Base-by-base conservation (phyloP, 495 filamentous ascomycete genomes). In the Lepidopterella palustris region DNA sequence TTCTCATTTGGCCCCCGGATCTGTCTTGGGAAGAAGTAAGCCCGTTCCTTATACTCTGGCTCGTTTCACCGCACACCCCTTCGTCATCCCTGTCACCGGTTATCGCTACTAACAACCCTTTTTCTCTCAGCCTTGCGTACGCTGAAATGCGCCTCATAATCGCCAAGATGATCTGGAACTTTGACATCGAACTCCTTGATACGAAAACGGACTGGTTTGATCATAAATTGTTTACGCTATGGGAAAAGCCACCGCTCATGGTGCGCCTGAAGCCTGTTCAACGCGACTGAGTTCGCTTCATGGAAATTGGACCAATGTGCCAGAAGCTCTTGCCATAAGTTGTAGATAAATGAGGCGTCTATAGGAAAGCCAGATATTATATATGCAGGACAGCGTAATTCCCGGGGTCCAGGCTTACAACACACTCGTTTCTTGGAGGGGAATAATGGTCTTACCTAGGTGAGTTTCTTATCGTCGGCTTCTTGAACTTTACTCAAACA, bases 61-160 rank as follows among this genome's bases (percentile, higher is more conserved):
- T 32, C 35, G 54, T 21, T 49, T 21, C 28, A 29, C 24, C n/a
- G n/a, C n/a, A n/a, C n/a, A 54, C 31, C 13, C 10, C 13, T 50
- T 50, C 21, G 51, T 54, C 24, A 28, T 15, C 8, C 15, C 9
- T 54, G 10, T 9, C 28, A 54, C n/a, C n/a, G n/a, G n/a, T n/a
- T n/a, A n/a, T n/a, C n/a, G n/a, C n/a, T n/a, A n/a, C n/a, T 4
- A 26, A 13, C 20, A 24, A 11, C 21, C 9, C n/a, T 13, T 27
- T 40, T 23, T 32, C 1, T 23, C 25, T 4, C 18, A 69, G 64
- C 58, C 72, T 85, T 25, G 81, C 79, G 0, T 79, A 76, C 61
- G 74, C 72, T 0, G 81, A 84, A 62, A 77, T 81, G 71, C 71
- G 78, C 1, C 57, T 84, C 1, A 76, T 80, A 21, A 58, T 79